Percentiles rank a stretch among this genome's conserved stretches.
Evolutionary conservation across 371 early-diverging fungal genomes (phyloP).

Genomic region (Choanephora cucurbitarum): DNA sequence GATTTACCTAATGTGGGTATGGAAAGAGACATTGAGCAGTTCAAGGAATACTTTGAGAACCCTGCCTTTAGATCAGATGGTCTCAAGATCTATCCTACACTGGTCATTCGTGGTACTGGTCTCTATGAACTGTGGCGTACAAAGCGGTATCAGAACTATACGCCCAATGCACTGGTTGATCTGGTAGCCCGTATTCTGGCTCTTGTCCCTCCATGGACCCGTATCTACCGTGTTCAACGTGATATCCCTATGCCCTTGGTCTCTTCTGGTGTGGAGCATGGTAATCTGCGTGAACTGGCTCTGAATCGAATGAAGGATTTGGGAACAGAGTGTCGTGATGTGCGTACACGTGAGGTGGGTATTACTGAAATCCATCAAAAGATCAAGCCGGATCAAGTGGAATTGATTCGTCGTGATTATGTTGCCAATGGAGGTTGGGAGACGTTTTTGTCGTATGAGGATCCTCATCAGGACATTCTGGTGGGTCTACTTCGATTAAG

Average conservation of each 20-base stretch:
- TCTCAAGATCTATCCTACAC: constrained; percentile 99
- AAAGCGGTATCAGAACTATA: constrained; percentile 98
- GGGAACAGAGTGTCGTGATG: constrained; percentile 97
- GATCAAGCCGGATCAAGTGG: constrained; percentile 93
- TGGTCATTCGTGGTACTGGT: constrained; percentile 99
- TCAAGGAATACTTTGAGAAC: constrained; percentile 99
- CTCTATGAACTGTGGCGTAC: constrained; percentile 99
- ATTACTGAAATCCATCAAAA: constrained; percentile 99
- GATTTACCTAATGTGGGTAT: constrained; percentile 99
- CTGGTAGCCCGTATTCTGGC: constrained; percentile 97
- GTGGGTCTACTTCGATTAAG: constrained; percentile 97
- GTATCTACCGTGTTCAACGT: constrained; percentile 99
- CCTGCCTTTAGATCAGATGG: constrained; percentile 99
- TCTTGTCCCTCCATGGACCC: constrained; percentile 99
- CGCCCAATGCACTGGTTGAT: constrained; percentile 98
- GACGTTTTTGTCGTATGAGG: constrained; percentile 99
- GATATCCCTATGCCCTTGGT: constrained; percentile 99
- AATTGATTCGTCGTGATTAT: constrained; percentile 98
- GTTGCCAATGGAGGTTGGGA: constrained; percentile 99
- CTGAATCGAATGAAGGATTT: constrained; percentile 97
- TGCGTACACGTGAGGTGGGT: constrained; percentile 99
- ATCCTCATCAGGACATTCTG: constrained; percentile 97
- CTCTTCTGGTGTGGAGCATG: constrained; percentile 99
- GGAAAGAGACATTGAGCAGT: constrained; percentile 99
- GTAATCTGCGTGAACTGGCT: constrained; percentile 98